These are phyloP conservation scores for Globisporangium perplexum DNA, from an alignment of 352 stramenopile genomes.

Conservation along the genomic window DNA sequence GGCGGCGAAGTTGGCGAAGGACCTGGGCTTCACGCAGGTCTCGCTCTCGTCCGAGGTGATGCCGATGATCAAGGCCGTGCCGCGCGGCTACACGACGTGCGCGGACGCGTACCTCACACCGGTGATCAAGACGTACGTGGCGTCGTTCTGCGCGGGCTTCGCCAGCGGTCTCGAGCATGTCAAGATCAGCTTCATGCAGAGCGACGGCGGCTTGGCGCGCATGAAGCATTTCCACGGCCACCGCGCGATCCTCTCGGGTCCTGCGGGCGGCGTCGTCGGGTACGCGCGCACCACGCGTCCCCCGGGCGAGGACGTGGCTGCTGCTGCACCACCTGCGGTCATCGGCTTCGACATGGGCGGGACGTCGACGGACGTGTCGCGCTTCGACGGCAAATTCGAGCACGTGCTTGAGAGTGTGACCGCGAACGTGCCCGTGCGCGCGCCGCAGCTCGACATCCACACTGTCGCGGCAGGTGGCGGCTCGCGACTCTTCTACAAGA, in stretches of 20 bases:
- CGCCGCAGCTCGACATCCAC: constrained; percentile 98
- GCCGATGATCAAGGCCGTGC: constrained; percentile 98
- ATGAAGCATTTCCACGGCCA: constrained; percentile 93
- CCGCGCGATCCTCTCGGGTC: constrained; percentile 91
- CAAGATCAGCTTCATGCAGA: constrained; percentile 99
- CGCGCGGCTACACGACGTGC: constrained; percentile 94
- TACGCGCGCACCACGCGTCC: constrained; percentile 93
- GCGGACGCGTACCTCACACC: constrained; percentile 98
- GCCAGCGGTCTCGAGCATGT: constrained; percentile 84
- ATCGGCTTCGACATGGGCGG: constrained; percentile 99
- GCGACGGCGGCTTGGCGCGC: constrained; percentile 95
- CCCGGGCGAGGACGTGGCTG: constrained; percentile 19
- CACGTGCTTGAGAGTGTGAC: constrained; percentile 98
- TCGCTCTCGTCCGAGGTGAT: constrained; percentile 92
- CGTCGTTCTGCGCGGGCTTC: constrained; percentile 96
- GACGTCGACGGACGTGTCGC: constrained; percentile 97
- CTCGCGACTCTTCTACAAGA: constrained; percentile 95
- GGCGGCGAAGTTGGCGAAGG: constrained; percentile 83
- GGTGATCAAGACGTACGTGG: constrained; percentile 96
- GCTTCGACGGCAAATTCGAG: constrained; percentile 96
- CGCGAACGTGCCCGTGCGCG: constrained; percentile 96
- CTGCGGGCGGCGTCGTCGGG: constrained; percentile 94
- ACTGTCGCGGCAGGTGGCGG: constrained; percentile 97
- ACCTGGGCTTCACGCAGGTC: constrained; percentile 94
- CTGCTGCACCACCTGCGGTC: constrained; percentile 34